These are phyloP conservation scores for Colletotrichum tabaci DNA, from an alignment of 2,329 filamentous ascomycete genomes.

Conservation along the genomic window DNA sequence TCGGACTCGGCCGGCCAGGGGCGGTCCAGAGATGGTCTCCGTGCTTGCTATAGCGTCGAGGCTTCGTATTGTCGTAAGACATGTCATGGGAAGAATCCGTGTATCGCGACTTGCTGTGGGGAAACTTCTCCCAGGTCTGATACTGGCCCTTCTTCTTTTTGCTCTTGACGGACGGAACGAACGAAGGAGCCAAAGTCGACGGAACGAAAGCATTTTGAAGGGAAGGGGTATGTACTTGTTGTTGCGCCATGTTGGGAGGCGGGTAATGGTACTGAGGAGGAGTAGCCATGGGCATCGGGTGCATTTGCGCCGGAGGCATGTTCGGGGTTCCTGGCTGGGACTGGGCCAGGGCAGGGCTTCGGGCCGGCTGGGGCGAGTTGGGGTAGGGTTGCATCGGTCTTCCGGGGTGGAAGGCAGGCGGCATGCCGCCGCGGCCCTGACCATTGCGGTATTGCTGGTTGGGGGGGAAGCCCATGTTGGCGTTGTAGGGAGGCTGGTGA, in stretches of 20 bases:
- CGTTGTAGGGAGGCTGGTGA: slow-evolving; percentile 59
- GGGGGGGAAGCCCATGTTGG: slow-evolving; percentile 61
- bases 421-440: slow-evolving; percentile 66
- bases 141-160: slow-evolving; percentile 58
- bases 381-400: slow-evolving; percentile 61
- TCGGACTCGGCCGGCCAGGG: slow-evolving; percentile 6
- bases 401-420: slow-evolving; percentile 60
- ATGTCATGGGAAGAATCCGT: slow-evolving; percentile 55
- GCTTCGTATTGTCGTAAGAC: slow-evolving; percentile 50
- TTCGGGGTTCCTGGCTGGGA: slow-evolving; percentile 79
- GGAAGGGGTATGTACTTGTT: slow-evolving; percentile 71
- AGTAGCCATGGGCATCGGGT: slow-evolving; percentile 75
- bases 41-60: slow-evolving; percentile 63
- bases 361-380: slow-evolving; percentile 76
- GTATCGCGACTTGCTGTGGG: slow-evolving; percentile 54
- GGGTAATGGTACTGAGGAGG: slow-evolving; percentile 74
- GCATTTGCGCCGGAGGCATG: slow-evolving; percentile 73
- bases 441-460: slow-evolving; percentile 59
- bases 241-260: slow-evolving; percentile 67
- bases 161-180: slow-evolving; percentile 52
- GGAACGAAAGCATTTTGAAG: slow-evolving; percentile 50
- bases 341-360: slow-evolving; percentile 76
- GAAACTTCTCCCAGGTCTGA: slow-evolving; percentile 57
- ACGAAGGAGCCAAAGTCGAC: slow-evolving; percentile 17
- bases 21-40: slow-evolving; percentile 54